A percentile compares a stretch with the other conserved stretches of the same genome.
phyloP scores from a whole-genome alignment of 2,329 filamentous ascomycete genomes.

The Verticillium dahliae region DNA sequence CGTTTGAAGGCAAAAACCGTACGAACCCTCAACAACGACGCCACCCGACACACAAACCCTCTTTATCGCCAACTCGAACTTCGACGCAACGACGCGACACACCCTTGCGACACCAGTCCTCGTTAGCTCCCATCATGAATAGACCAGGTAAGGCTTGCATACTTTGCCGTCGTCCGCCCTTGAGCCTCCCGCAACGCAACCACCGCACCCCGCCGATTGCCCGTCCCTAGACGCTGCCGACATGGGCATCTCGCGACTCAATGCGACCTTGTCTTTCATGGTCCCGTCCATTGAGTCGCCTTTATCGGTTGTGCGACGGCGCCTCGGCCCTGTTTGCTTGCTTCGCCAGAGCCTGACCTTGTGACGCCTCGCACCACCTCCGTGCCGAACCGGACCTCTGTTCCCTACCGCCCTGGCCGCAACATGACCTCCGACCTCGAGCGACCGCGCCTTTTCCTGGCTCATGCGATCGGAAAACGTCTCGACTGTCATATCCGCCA shows the following conservation, averaged over 20 bases:
- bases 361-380: background rate
- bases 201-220: conserved; percentile 8
- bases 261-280: background rate
- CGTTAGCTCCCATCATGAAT: conserved; percentile 41
- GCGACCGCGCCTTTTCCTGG: background rate
- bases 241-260: background rate
- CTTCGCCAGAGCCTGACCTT: background rate
- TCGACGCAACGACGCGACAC: background rate
- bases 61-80: conserved; percentile 3
- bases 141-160: conserved; percentile 46
- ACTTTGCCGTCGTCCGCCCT: conserved; percentile 10
- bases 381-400: background rate
- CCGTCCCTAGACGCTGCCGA: background rate
- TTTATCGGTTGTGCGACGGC: background rate
- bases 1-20: background rate
- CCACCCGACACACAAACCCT: conserved; percentile 7
- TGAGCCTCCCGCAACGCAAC: background rate
- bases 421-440: background rate
- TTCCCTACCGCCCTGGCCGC: background rate
- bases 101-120: background rate
- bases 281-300: background rate
- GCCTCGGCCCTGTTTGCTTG: background rate
- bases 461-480: background rate
- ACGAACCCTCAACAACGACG: conserved; percentile 7
- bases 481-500: background rate